Evolutionary conservation across 441 rosid genomes (phyloP).

Genomic region (Dalechampia spathulata): DNA sequence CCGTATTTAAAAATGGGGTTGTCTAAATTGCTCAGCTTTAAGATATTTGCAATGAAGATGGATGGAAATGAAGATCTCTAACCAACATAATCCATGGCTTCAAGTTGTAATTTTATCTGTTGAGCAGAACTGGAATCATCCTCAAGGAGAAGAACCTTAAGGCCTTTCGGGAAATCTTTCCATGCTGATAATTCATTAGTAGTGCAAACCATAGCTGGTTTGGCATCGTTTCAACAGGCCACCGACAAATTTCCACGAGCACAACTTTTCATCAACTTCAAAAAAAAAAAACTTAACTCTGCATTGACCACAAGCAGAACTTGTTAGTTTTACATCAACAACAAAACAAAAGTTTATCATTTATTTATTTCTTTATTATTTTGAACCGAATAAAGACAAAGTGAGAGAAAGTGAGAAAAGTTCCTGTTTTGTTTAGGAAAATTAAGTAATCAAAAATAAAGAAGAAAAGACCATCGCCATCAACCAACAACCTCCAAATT

Average conservation of each 20-base stretch:
- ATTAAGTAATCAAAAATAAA: background rate
- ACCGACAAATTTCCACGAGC: constrained; percentile 30
- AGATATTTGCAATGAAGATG: too few relatives aligned
- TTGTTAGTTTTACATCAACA: constrained; percentile 5
- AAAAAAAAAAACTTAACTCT: constrained; percentile 24
- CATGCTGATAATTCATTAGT: constrained; percentile 75
- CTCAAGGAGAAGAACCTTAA: constrained; percentile 80
- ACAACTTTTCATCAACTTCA: constrained; percentile 17
- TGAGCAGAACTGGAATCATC: constrained; percentile 45
- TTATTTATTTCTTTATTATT: background rate
- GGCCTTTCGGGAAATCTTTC: constrained; percentile 97
- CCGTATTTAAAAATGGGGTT: too few relatives aligned
- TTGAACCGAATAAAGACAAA: background rate
- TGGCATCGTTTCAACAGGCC: constrained; percentile 86
- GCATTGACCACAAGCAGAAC: constrained; percentile 20
- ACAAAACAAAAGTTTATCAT: too few relatives aligned
- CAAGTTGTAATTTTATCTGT: constrained; percentile 68
- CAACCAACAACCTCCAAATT: background rate
- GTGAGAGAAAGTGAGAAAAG: background rate
- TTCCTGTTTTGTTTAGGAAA: background rate
- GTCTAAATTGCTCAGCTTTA: too few relatives aligned
- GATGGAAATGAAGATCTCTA: constrained; percentile 23
- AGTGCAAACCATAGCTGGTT: constrained; percentile 95
- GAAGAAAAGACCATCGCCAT: background rate
- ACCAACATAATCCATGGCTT: constrained; percentile 92